Conservation (phyloP, 352 stramenopile species). For the Hyaloperonospora brassicae region DNA sequence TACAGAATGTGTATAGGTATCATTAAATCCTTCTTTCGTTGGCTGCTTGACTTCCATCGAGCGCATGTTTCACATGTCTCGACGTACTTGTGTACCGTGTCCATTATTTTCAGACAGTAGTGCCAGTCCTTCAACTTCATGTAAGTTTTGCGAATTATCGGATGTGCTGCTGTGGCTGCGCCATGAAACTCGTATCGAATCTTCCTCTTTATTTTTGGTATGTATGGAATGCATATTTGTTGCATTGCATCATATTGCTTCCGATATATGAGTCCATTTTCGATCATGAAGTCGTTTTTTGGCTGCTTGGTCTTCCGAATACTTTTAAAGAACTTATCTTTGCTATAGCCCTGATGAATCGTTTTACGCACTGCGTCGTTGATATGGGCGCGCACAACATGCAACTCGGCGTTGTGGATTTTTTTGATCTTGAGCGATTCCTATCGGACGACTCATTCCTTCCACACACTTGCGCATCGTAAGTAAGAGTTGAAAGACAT, state of each 20-base stretch:
- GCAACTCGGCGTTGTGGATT: neutral
- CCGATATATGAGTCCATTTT: constrained; percentile 1
- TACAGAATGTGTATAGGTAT: neutral
- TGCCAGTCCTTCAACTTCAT: constrained; percentile 13
- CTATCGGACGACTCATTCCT: neutral
- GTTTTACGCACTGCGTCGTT: neutral
- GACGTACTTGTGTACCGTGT: neutral
- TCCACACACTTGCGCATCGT: neutral
- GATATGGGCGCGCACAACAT: neutral
- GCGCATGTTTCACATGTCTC: constrained; percentile 9
- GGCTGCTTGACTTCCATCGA: constrained; percentile 1
- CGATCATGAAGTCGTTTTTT: neutral
- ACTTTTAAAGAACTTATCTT: neutral
- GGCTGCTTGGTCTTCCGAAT: neutral
- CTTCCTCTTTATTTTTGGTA: constrained; percentile 1
- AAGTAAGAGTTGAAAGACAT: constrained; percentile 1
- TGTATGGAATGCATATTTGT: constrained; percentile 2
- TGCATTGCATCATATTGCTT: constrained; percentile 2
- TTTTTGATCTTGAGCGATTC: neutral
- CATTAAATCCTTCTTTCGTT: constrained; percentile 1
- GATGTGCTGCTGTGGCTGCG: constrained; percentile 9
- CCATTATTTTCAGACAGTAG: constrained; percentile 3
- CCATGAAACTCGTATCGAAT: constrained; percentile 14
- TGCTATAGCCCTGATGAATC: constrained; percentile 5
- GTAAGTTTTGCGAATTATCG: constrained; percentile 9